Base-by-base conservation (phyloP, 1,139 yeast genomes). In the Kodamaea ohmeri region DNA sequence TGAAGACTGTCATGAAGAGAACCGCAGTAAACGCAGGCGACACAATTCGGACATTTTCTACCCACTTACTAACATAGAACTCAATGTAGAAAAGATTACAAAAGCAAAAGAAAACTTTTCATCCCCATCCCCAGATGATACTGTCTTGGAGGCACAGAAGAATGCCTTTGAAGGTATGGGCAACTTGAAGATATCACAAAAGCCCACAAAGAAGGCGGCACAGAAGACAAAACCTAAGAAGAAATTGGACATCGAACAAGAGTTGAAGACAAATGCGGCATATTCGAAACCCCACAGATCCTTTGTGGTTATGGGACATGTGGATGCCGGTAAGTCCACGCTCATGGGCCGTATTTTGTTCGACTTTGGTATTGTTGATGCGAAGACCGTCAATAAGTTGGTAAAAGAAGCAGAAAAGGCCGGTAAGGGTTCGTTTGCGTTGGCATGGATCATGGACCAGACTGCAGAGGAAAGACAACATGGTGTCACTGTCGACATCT, bases 401-500 rank as follows among this genome's bases (percentile, higher is more conserved):
- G 79, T 86, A 39, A 78, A 80, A 48, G 97, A 92, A 52, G 83
- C 95, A 36, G 88, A 84, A 41, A 76, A 74, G 41, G 73, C 78
- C 1, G 98, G 98, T 5, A 94, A 92, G 55, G 83, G 89, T 1
- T 89, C 97, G 1, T 94, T 94, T 63, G 95, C 96, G 11, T 71
- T 90, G 39, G 98, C 98, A 0, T 94, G 99, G 99, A 81, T 92
- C 9, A 78, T 92, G 87, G 99, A 94, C 58, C 96, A 90, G 60
- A 89, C 97, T 0, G 67, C 75, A 1, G 98, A 92, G 58, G 99
- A 94, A 61, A 76, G 99, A 51, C 61, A 73, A 5, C 65, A 90
- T 46, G 98, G 99, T 46, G 96, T 94, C 4, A 94, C 99, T 2
- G 87, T 92, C 28, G 97, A 94, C 51, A 83, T 90, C 24, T 85